A percentile compares a stretch with the other conserved stretches of the same genome.
Conservation (phyloP, 129 eudicot species). For the Escallonia herrerae region DNA sequence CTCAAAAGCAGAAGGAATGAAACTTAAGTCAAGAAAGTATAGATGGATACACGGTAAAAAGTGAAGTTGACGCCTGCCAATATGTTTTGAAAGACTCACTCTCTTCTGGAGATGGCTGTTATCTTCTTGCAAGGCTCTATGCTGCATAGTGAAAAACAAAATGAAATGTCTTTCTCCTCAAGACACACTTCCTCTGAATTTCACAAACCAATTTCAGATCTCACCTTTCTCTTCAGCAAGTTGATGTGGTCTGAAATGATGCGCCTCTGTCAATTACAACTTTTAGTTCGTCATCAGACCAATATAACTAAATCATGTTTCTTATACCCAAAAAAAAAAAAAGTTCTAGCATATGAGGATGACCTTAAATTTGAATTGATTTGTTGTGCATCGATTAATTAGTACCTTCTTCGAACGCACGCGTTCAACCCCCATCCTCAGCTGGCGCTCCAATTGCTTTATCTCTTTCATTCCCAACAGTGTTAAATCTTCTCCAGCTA, state of each 20-base stretch:
- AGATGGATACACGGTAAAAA: not conserved
- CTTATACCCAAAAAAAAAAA: not conserved
- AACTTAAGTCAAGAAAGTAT: too few species aligned
- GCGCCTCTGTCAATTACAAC: conserved; percentile 37
- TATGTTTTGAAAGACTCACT: conserved; percentile 16
- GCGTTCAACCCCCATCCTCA: conserved; percentile 66
- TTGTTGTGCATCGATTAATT: too few species aligned
- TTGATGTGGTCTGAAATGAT: conserved; percentile 51
- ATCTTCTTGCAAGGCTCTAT: conserved; percentile 39
- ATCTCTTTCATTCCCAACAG: conserved; percentile 64
- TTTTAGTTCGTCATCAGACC: not conserved
- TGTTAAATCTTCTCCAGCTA: conserved; percentile 64
- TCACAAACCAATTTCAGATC: not conserved
- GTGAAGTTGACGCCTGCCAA: not conserved
- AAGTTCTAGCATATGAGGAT: not conserved
- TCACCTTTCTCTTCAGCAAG: conserved; percentile 59
- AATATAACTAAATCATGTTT: not conserved
- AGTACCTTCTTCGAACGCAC: conserved; percentile 62
- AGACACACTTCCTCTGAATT: not conserved
- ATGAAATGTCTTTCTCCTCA: too few species aligned
- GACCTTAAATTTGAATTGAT: not conserved
- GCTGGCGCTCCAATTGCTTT: conserved; percentile 64
- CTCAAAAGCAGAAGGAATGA: not conserved
- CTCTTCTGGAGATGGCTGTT: conserved; percentile 34
- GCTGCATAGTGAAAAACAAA: conserved; percentile 18